Evolutionary conservation across 257 asterid species (phyloP).

Genomic region (Lantana camara): DNA sequence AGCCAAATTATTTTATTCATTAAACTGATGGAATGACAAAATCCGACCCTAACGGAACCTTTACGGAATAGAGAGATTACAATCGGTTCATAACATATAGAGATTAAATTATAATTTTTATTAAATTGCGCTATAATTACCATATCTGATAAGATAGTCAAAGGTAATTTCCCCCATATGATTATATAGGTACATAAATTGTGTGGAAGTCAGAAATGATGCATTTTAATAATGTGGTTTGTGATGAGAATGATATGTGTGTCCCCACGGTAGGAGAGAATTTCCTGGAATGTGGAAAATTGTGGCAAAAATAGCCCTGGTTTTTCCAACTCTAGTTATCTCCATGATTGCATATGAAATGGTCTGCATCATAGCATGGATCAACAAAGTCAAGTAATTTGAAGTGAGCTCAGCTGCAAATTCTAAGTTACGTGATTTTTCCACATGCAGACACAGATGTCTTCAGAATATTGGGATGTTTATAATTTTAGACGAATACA

Average conservation of each 20-base stretch:
- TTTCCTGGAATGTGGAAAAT: conserved; percentile 23
- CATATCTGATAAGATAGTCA: too few species aligned
- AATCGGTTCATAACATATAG: too few species aligned
- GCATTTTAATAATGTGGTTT: not conserved
- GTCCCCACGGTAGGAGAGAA: conserved; percentile 11
- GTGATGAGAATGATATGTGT: not conserved
- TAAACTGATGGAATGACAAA: too few species aligned
- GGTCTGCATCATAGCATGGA: conserved; percentile 14
- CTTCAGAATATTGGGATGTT: conserved; percentile 6
- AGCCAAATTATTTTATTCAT: too few species aligned
- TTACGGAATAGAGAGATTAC: too few species aligned
- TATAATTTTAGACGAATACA: not conserved
- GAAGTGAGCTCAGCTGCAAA: conserved; percentile 12
- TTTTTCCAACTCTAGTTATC: not conserved
- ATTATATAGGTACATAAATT: too few species aligned
- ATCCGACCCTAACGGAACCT: too few species aligned
- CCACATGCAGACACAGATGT: not conserved
- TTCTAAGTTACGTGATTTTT: conserved; percentile 19
- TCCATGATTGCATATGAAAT: not conserved
- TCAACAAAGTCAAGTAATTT: conserved; percentile 29
- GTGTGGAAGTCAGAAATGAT: not conserved
- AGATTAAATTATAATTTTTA: too few species aligned
- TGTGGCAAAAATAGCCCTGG: not conserved
- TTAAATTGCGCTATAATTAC: too few species aligned
- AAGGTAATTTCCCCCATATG: not conserved